A percentile compares a stretch with the other conserved stretches of the same genome.
phyloP scores from a whole-genome alignment of 2,329 filamentous ascomycete genomes.

The Lecanicillium sp. region DNA sequence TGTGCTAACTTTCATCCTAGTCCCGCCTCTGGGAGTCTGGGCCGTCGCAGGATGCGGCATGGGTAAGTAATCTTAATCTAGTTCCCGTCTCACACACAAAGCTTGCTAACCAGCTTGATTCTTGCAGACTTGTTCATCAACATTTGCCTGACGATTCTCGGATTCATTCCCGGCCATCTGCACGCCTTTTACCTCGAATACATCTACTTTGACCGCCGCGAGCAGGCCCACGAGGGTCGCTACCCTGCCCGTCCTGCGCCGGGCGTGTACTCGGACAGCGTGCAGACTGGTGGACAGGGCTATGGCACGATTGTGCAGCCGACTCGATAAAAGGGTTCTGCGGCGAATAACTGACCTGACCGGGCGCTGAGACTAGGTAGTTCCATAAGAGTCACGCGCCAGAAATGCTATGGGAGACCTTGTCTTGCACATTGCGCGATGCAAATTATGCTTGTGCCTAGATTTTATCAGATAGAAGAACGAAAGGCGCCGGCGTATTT shows the following conservation, averaged over 20 bases:
- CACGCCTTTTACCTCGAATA: constrained; percentile 79
- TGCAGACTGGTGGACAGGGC: constrained; percentile 64
- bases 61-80: constrained; percentile 24
- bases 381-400: too few species aligned
- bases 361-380: too few species aligned
- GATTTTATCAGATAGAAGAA: too few species aligned
- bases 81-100: neutral
- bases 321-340: neutral
- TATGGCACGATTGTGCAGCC: constrained; percentile 43
- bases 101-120: constrained; percentile 9
- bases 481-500: too few species aligned
- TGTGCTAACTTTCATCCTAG: constrained; percentile 31
- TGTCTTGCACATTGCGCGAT: too few species aligned
- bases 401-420: too few species aligned
- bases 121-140: constrained; percentile 54
- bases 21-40: constrained; percentile 58
- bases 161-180: constrained; percentile 70
- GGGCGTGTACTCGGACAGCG: constrained; percentile 62
- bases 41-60: constrained; percentile 56
- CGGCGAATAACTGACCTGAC: neutral
- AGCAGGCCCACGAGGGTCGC: constrained; percentile 51
- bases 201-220: constrained; percentile 68
- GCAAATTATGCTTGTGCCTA: too few species aligned
- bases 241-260: constrained; percentile 48
- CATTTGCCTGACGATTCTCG: constrained; percentile 56